Evolutionary conservation across 2,329 filamentous ascomycete genomes (phyloP), one percentile per base, ranked within the genome.

Genomic region (Trichoderma aggressivum): DNA sequence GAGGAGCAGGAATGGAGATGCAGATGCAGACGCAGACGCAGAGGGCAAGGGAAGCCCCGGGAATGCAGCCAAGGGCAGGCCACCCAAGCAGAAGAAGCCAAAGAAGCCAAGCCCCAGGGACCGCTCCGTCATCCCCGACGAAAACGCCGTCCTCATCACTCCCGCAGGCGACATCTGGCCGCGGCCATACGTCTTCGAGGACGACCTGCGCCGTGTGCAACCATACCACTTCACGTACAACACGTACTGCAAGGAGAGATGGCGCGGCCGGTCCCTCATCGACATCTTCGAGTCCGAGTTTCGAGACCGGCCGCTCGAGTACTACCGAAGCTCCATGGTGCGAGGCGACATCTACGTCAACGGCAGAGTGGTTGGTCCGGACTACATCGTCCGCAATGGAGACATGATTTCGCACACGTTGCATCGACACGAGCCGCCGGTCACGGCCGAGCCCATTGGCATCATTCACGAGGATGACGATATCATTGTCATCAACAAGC

Each of bases 401-500:
- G 92, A 98, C 78, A 84, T 97, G 70, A 91, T 99, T 69, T 95
- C 93, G 12, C 96, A 99, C 81, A 98, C 94, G 5, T 87, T 97
- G 72, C 96, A 99, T 81, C 92, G 96, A 16, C 96, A 99, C 80
- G 96, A 99, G 81, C 96, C 96, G 2, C 96, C 96, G 1, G 94
- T 98, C 36, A 94, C 93, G 2, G 90, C 90, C 18, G 88, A 92
- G 55, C 89, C 92, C 0, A 91, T 99, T 63, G 89, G 88, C 18
- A 87, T 98, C 59, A 90, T 99, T 50, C 92, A 97, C 81, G 96
- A 99, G 81, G 94, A 97, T 76, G 89, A 97, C 59, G 92, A 94
- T 75, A 91, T 99, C 85, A 92, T 99, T 72, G 94, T 98, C 73
- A 97, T 99, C 80, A 94, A 98, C 83, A 99, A 99, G 81, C 96